A percentile compares a stretch with the other conserved stretches of the same genome.
Conservation (phyloP, 805 yeast genomes). For the Candida arabinofermentans region DNA sequence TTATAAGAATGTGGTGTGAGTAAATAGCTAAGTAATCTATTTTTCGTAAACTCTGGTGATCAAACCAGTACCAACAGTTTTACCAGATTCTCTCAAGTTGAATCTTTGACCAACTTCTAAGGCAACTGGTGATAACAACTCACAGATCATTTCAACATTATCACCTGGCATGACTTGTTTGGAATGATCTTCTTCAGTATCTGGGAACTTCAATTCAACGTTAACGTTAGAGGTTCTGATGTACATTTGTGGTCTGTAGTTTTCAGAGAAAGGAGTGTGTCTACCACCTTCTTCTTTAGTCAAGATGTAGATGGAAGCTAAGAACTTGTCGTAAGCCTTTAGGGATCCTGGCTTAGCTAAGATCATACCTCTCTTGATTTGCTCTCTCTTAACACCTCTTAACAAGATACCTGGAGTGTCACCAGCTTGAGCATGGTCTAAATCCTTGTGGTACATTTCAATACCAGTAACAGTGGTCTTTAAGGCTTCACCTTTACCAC, state of each 20-base stretch:
- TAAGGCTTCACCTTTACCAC: conserved; percentile 78
- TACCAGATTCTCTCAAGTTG: conserved; percentile 99
- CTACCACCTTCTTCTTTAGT: conserved; percentile 99
- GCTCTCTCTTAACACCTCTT: conserved; percentile 98
- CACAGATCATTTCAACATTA: conserved; percentile 93
- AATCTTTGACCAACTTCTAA: conserved; percentile 96
- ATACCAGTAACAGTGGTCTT: conserved; percentile 97
- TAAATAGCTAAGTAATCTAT: conserved; percentile 7
- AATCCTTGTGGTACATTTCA: conserved; percentile 99
- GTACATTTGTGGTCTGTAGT: conserved; percentile 97
- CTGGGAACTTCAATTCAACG: conserved; percentile 86
- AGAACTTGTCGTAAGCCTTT: conserved; percentile 88
- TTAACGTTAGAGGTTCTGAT: conserved; percentile 96
- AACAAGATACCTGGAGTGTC: conserved; percentile 97
- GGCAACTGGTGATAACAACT: conserved; percentile 86
- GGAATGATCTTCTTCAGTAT: conserved; percentile 70
- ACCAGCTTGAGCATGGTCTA: conserved; percentile 97
- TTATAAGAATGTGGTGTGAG: conserved; percentile 1
- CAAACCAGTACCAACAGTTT: conserved; percentile 98
- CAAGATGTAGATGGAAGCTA: conserved; percentile 89
- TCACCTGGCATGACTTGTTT: conserved; percentile 97
- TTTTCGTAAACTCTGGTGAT: conserved; percentile 66
- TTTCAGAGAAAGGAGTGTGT: conserved; percentile 93
- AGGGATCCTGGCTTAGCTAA: conserved; percentile 89
- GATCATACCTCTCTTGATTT: conserved; percentile 96